phyloP scores from a whole-genome alignment of 1,284 basidiomycete species.

The Ganoderma multipileum region DNA sequence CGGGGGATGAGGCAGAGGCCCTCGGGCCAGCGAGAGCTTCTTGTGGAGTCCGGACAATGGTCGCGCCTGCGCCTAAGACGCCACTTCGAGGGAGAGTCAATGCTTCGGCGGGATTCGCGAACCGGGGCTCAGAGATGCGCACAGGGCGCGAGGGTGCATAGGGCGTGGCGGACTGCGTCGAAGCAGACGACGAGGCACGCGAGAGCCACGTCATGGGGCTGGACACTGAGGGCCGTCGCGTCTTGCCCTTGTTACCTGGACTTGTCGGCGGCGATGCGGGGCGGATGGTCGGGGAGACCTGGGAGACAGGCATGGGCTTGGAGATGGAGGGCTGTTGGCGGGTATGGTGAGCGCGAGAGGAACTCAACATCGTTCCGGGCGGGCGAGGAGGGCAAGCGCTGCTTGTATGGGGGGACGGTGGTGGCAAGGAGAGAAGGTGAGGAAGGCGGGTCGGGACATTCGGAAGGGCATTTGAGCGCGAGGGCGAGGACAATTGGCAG shows the following conservation, averaged over 20 bases:
- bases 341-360: slow-evolving; percentile 26
- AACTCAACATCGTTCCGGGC: slow-evolving; percentile 21
- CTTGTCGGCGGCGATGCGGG: slow-evolving; percentile 31
- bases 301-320: slow-evolving; percentile 26
- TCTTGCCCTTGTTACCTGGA: slow-evolving; percentile 29
- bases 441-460: slow-evolving; percentile 17
- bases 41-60: slow-evolving; percentile 75
- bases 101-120: slow-evolving; percentile 55
- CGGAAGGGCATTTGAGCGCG: slow-evolving; percentile 28
- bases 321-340: slow-evolving; percentile 28
- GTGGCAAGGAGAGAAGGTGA: slow-evolving; percentile 16
- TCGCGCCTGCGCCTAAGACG: slow-evolving; percentile 69
- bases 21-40: slow-evolving; percentile 59
- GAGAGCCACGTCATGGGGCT: slow-evolving; percentile 44
- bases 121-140: slow-evolving; percentile 68
- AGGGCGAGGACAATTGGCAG: slow-evolving; percentile 30
- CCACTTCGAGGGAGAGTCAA: slow-evolving; percentile 51
- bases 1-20: slow-evolving; percentile 26
- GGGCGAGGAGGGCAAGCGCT: slow-evolving; percentile 18
- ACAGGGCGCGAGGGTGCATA: slow-evolving; percentile 51
- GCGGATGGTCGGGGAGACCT: slow-evolving; percentile 18
- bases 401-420: slow-evolving; percentile 7
- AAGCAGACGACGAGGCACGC: slow-evolving; percentile 40
- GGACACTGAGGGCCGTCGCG: slow-evolving; percentile 42
- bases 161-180: slow-evolving; percentile 27